Percentiles rank a stretch among this genome's conserved stretches.
phyloP scores from a whole-genome alignment of 2,329 filamentous ascomycete species.

The Sporothrix schenckii region DNA sequence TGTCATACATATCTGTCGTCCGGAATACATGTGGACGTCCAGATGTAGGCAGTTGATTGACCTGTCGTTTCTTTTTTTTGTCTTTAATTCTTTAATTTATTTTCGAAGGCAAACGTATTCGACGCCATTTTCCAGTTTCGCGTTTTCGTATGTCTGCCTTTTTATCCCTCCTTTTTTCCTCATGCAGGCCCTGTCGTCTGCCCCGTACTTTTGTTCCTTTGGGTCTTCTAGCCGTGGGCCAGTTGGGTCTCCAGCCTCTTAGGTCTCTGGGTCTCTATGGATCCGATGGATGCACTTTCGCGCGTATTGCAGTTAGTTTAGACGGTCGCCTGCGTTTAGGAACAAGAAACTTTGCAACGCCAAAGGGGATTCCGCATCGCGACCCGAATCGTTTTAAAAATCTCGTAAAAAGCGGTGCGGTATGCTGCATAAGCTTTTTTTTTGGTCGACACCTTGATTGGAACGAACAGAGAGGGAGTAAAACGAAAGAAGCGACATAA shows the following conservation, averaged over 20 bases:
- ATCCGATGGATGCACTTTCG: constrained; percentile 2
- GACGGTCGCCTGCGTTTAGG: not conserved
- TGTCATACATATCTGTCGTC: not conserved
- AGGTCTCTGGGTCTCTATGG: not conserved
- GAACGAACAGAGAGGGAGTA: not conserved
- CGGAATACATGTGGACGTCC: not conserved
- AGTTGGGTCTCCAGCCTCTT: not conserved
- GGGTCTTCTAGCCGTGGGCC: constrained; percentile 1
- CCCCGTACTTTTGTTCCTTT: constrained; percentile 20
- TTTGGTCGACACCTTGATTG: not conserved
- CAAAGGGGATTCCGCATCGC: not conserved
- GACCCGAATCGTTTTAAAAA: not conserved
- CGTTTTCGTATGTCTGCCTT: too few species aligned
- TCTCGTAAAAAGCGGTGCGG: constrained; percentile 2
- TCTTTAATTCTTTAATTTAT: not conserved
- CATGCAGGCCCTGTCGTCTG: constrained; percentile 21
- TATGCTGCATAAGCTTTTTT: constrained; percentile 10
- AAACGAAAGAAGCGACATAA: not conserved
- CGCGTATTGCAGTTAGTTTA: not conserved
- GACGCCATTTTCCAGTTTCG: too few species aligned
- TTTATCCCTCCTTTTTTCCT: not conserved
- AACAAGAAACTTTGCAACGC: too few species aligned
- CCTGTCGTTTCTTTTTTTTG: too few species aligned
- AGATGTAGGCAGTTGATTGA: not conserved
- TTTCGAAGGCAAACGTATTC: too few species aligned